Conservation (phyloP, 1,139 yeast species). For the Geotrichum klebahnii region DNA sequence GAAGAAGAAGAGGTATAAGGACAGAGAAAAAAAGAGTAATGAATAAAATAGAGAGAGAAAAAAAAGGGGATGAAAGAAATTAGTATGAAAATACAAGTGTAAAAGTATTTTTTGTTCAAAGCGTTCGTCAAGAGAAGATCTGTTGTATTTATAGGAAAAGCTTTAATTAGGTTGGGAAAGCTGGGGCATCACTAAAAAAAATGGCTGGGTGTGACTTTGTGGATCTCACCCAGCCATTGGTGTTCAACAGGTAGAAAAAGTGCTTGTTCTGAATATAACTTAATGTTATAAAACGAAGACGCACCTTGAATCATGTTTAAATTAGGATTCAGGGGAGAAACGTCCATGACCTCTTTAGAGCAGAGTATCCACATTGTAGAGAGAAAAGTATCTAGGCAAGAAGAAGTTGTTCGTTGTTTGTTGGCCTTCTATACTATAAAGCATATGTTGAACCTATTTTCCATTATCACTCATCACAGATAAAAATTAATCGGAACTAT, state of each 20-base stretch:
- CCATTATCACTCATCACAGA: too few relatives aligned
- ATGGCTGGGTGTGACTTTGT: slow-evolving; percentile 4
- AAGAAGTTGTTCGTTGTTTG: too few relatives aligned
- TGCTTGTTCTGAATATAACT: not conserved
- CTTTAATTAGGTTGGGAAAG: not conserved
- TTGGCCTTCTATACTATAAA: too few relatives aligned
- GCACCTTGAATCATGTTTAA: too few relatives aligned
- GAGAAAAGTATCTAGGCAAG: too few relatives aligned
- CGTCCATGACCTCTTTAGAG: too few relatives aligned
- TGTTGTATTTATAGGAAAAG: not conserved
- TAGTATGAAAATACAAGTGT: not conserved
- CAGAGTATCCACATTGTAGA: too few relatives aligned
- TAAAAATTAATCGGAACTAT: too few relatives aligned
- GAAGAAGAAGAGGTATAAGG: not conserved
- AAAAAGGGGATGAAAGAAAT: not conserved
- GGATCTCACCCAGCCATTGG: slow-evolving; percentile 10
- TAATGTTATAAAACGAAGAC: too few relatives aligned
- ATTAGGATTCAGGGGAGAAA: too few relatives aligned
- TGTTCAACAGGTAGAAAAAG: not conserved
- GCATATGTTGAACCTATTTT: too few relatives aligned
- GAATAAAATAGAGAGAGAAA: not conserved
- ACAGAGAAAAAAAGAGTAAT: not conserved
- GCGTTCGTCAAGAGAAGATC: too few relatives aligned
- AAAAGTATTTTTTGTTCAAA: not conserved
- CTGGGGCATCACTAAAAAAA: not conserved